Conservation (phyloP, 2,329 filamentous ascomycete genomes). For the Myriosclerotinia duriaeana region DNA sequence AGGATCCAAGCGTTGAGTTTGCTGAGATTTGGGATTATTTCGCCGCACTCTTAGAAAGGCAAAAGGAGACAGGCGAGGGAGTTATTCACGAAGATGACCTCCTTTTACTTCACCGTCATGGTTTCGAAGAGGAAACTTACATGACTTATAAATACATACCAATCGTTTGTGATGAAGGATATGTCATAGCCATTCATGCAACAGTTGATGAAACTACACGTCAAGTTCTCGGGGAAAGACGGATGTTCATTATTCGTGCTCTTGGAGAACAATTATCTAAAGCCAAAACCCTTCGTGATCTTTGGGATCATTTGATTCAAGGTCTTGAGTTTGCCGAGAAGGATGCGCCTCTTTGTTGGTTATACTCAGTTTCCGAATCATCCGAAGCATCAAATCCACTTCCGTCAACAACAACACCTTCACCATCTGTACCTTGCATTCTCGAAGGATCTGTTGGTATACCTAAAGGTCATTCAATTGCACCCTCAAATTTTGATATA, state of each 20-base stretch:
- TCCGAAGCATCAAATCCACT: conserved; percentile 62
- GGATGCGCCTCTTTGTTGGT: conserved; percentile 72
- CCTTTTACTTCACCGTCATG: not conserved
- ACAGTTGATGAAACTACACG: conserved; percentile 78
- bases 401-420: conserved; percentile 41
- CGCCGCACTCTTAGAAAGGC: conserved; percentile 62
- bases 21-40: conserved; percentile 71
- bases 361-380: conserved; percentile 74
- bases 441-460: conserved; percentile 72
- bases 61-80: conserved; percentile 67
- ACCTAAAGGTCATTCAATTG: conserved; percentile 61
- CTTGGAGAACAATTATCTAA: conserved; percentile 71
- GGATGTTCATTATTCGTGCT: conserved; percentile 74
- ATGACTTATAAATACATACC: conserved; percentile 84
- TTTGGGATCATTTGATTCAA: conserved; percentile 67
- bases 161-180: conserved; percentile 69
- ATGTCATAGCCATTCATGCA: conserved; percentile 67
- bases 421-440: conserved; percentile 49
- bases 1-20: conserved; percentile 54
- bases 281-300: conserved; percentile 67
- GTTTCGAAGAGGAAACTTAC: conserved; percentile 65
- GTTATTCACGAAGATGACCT: conserved; percentile 79
- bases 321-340: conserved; percentile 70
- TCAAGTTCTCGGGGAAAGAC: conserved; percentile 69
- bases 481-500: conserved; percentile 69